Percentiles rank a stretch among this genome's conserved stretches.
These are phyloP conservation scores for Trichomonas tenax DNA, from an alignment of 208 protist species.

Conservation along the genomic window DNA sequence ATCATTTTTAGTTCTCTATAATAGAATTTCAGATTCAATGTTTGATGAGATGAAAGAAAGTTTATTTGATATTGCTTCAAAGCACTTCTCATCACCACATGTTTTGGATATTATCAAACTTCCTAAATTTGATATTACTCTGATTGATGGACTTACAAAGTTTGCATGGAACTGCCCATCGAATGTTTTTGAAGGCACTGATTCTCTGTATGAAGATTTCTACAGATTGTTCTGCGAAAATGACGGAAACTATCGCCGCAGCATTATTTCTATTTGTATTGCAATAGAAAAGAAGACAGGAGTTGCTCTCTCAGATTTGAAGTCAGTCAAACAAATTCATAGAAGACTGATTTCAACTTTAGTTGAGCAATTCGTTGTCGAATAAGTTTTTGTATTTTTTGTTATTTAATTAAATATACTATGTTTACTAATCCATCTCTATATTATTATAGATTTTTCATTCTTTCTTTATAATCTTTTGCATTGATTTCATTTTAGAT, in stretches of 20 bases:
- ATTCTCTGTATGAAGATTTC: neutral
- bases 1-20: neutral
- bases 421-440: too few relatives aligned
- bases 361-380: neutral
- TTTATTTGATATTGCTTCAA: neutral
- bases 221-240: neutral
- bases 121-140: neutral
- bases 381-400: neutral
- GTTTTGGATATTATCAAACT: neutral
- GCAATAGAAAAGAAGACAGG: neutral
- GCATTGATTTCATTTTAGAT: too few relatives aligned
- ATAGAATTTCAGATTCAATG: neutral
- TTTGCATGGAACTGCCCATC: neutral
- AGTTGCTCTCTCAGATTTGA: neutral
- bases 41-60: neutral
- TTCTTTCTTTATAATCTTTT: too few relatives aligned
- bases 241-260: neutral
- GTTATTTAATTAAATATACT: neutral
- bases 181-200: neutral
- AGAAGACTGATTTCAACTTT: neutral
- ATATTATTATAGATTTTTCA: too few relatives aligned
- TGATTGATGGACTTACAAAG: neutral
- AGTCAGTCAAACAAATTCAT: neutral
- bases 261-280: neutral
- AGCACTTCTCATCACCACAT: neutral